Evolutionary conservation across 2,329 filamentous ascomycete species (phyloP), one percentile per base, ranked within the genome.

Genomic region (Xylaria sp.): DNA sequence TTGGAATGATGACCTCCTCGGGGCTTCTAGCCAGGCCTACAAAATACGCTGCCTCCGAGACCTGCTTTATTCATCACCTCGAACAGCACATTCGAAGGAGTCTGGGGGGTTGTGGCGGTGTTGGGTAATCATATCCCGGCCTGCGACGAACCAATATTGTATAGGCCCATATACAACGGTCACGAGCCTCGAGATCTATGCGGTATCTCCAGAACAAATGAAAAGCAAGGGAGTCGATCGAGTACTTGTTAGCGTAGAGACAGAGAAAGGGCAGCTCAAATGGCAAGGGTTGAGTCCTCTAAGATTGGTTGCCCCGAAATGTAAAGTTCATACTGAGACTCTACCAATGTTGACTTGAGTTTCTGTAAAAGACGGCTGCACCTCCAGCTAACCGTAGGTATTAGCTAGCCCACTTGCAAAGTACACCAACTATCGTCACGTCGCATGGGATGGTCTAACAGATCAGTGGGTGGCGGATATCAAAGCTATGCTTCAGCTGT

Each of bases 261-360:
- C 59, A 8, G 59, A 62, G 8, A 62, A 62, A 48, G 48, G 59
- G 18, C 59, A 62, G 59, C 13, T 62, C n/a, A 62, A 62, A 44
- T 62, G 59, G 59, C 59, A 62, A n/a, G 31, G 28, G 6, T 54
- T 54, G 5, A 62, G 59, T 44, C 59, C 59, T 25, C 52, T 62
- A 20, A 52, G 59, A 54, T 44, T 62, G 18, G 20, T 54, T 20
- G 48, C 48, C 13, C 59, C 59, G 20, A 52, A 62, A 62, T 62
- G 59, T 62, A 62, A 62, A 52, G 59, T 62, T 44, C 15, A 41
- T 31, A n/a, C 59, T 41, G 28, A 41, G n/a, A 62, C 48, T 20
- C 59, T 54, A n/a, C 18, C 34, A 2, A 8, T 31, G 28, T 39
- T 25, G 48, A 41, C 34, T 23, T 10, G 4, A 44, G 13, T 52